Conservation (phyloP, 1,139 yeast genomes). For the Casaregolazyma suthepensis region DNA sequence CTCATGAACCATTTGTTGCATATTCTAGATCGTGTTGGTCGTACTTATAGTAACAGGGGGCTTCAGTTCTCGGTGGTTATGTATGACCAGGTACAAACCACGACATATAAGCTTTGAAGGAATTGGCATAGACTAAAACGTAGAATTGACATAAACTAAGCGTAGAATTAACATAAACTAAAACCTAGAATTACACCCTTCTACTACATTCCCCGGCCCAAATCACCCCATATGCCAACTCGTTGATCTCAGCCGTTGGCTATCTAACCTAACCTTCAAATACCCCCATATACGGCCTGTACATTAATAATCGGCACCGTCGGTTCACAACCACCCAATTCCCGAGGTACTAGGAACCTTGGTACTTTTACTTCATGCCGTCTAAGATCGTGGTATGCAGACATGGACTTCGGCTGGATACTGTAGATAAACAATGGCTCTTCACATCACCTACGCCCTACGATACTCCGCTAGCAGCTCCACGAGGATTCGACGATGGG, state of each 20-base stretch:
- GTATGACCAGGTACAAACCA: background rate
- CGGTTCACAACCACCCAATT: background rate
- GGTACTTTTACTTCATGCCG: slow-evolving; percentile 5
- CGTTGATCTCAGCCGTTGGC: background rate
- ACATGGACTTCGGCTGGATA: slow-evolving; percentile 33
- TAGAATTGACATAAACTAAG: no score
- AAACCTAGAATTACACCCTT: no score
- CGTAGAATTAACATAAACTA: no score
- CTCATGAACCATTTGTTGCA: slow-evolving; percentile 6
- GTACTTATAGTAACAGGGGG: slow-evolving; percentile 9
- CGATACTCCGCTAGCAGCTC: slow-evolving; percentile 32
- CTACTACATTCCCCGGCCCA: no score
- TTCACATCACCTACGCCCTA: slow-evolving; percentile 33
- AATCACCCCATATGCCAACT: background rate
- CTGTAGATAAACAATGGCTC: slow-evolving; percentile 29
- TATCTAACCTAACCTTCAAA: background rate
- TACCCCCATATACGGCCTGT: background rate
- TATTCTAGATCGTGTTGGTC: slow-evolving; percentile 11
- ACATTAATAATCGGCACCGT: background rate
- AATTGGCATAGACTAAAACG: background rate
- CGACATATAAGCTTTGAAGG: background rate
- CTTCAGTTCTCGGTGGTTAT: slow-evolving; percentile 8
- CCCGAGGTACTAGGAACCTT: background rate
- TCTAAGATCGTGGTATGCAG: slow-evolving; percentile 29
- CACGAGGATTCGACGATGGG: slow-evolving; percentile 29